Conservation (phyloP, 2,329 filamentous ascomycete species). For the Furcasterigmium furcatum region DNA sequence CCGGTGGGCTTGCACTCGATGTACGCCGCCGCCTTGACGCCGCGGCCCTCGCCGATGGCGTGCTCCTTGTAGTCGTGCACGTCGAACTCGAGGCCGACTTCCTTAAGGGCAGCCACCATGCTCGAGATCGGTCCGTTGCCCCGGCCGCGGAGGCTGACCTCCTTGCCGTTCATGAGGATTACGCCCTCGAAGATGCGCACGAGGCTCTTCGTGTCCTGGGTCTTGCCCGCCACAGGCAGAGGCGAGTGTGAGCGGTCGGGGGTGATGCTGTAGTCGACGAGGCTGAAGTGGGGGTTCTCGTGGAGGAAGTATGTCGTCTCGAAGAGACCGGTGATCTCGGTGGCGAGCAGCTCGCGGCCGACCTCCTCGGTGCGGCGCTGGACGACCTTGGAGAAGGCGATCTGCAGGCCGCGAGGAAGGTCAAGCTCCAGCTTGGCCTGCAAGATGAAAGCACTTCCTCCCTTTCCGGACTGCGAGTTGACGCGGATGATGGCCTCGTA, state of each 20-base stretch:
- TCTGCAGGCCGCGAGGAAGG: constrained; percentile 85
- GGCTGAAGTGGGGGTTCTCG: constrained; percentile 77
- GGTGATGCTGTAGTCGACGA: constrained; percentile 89
- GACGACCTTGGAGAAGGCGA: constrained; percentile 86
- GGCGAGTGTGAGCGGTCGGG: constrained; percentile 79
- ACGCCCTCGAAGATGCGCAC: constrained; percentile 83
- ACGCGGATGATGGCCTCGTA: constrained; percentile 98
- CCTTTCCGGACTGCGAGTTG: constrained; percentile 95
- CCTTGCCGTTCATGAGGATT: constrained; percentile 74
- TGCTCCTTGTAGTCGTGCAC: constrained; percentile 97
- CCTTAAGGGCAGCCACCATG: constrained; percentile 75
- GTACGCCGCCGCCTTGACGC: constrained; percentile 92
- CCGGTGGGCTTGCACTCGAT: constrained; percentile 78
- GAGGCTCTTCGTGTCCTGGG: constrained; percentile 73
- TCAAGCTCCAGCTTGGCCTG: constrained; percentile 86
- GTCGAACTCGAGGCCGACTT: constrained; percentile 81
- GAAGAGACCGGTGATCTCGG: constrained; percentile 86
- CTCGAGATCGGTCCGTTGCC: constrained; percentile 92
- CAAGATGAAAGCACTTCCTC: constrained; percentile 92
- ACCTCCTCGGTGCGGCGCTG: constrained; percentile 77
- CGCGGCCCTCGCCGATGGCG: constrained; percentile 75
- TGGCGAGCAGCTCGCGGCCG: constrained; percentile 78
- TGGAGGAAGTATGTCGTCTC: constrained; percentile 83
- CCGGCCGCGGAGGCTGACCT: constrained; percentile 74
- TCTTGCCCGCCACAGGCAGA: constrained; percentile 66